Conservation (phyloP, 495 filamentous ascomycete species). For the Margaritispora aquatica region DNA sequence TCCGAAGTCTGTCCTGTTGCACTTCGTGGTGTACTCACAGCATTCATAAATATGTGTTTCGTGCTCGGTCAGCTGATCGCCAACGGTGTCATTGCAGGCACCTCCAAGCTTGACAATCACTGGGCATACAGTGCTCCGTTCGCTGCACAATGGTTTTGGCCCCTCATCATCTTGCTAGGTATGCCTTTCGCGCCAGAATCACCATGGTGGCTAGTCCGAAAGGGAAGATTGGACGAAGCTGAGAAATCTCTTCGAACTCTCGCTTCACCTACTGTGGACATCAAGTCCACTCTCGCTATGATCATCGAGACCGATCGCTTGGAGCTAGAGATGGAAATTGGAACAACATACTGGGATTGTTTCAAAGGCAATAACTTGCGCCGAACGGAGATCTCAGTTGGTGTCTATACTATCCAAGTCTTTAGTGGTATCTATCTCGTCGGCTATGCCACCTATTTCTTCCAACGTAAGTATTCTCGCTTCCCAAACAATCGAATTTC, state of each 20-base stretch:
- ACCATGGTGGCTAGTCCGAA: conserved; percentile 68
- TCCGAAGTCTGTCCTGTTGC: conserved; percentile 56
- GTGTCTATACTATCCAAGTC: conserved; percentile 66
- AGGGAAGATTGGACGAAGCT: conserved; percentile 45
- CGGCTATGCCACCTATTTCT: conserved; percentile 64
- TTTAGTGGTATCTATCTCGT: conserved; percentile 64
- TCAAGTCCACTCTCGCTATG: conserved; percentile 60
- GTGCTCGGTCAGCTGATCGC: conserved; percentile 61
- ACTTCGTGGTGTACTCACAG: conserved; percentile 58
- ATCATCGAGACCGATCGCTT: conserved; percentile 64
- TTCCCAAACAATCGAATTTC: background rate
- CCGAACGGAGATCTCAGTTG: conserved; percentile 62
- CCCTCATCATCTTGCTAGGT: conserved; percentile 53
- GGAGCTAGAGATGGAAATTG: conserved; percentile 51
- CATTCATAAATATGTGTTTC: conserved; percentile 68
- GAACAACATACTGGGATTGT: conserved; percentile 56
- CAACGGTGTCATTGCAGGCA: conserved; percentile 52
- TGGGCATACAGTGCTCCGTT: conserved; percentile 49
- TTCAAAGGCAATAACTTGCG: conserved; percentile 59
- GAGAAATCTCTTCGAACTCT: conserved; percentile 52
- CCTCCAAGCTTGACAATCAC: conserved; percentile 42
- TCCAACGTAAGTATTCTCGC: conserved; percentile 52
- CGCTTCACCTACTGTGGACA: conserved; percentile 50
- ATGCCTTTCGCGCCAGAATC: conserved; percentile 64
- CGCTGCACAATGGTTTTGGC: conserved; percentile 65